Percentiles rank a stretch among this genome's conserved stretches.
phyloP scores from a whole-genome alignment of 768 basidiomycete genomes.

The Leccinum boreale region DNA sequence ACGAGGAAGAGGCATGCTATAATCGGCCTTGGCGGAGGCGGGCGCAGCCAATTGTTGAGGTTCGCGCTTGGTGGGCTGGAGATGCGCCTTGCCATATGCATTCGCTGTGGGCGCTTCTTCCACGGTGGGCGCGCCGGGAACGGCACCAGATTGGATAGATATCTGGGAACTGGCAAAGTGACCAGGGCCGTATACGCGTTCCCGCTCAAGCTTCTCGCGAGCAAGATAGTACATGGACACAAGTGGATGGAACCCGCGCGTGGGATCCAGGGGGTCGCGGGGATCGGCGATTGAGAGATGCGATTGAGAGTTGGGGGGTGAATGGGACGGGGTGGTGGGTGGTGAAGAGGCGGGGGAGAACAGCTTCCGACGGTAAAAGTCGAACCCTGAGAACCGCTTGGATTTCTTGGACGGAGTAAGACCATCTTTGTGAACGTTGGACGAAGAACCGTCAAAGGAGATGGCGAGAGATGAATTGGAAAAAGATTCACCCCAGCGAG shows the following conservation, averaged over 20 bases:
- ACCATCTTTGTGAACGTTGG: constrained; percentile 40
- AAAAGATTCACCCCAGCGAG: constrained; percentile 50
- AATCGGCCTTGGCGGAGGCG: constrained; percentile 54
- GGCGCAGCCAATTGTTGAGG: constrained; percentile 19
- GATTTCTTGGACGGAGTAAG: constrained; percentile 54
- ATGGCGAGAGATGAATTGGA: constrained; percentile 71
- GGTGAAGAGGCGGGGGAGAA: constrained; percentile 57
- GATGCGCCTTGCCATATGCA: constrained; percentile 26
- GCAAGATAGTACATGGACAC: constrained; percentile 97
- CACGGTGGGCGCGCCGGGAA: constrained; percentile 12
- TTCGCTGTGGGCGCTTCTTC: constrained; percentile 21
- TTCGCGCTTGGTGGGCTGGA: constrained; percentile 34
- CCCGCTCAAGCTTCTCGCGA: constrained; percentile 92
- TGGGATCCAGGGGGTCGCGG: constrained; percentile 71
- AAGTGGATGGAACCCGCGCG: constrained; percentile 89
- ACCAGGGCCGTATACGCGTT: constrained; percentile 89
- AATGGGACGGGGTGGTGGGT: constrained; percentile 52
- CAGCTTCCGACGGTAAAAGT: constrained; percentile 89
- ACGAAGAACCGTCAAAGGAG: constrained; percentile 50
- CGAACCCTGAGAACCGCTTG: constrained; percentile 92
- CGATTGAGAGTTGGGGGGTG: constrained; percentile 58
- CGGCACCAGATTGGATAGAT: constrained; percentile 43
- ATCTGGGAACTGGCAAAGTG: constrained; percentile 92
- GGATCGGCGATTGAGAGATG: constrained; percentile 49
- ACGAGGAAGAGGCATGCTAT: constrained; percentile 79